Base-by-base conservation (phyloP, 768 basidiomycete species). In the Lactifluus rugatus region DNA sequence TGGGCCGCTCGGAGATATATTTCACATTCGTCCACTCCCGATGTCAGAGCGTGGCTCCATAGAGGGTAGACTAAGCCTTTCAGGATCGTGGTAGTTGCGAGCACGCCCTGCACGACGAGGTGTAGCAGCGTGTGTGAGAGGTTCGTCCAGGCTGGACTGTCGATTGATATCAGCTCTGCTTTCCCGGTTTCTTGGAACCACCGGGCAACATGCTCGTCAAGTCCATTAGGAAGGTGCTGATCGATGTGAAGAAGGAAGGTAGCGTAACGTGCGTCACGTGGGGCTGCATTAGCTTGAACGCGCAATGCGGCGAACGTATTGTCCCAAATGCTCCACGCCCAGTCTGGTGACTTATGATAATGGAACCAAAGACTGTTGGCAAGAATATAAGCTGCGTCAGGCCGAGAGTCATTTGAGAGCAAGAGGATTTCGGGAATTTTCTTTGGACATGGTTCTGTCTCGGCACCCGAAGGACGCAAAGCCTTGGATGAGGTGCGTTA, bases 261-360 rank as follows among this genome's bases (percentile, higher is more conserved):
- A 5, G 81, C 85, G 65, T 89, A 92, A 50, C 82, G 78, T 31
- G 85, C 64, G 3, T 84, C 83, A 60, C 80, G 81, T 36, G 73
- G 71, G 50, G 76, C 74, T 25, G 71, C 75, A 52, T 70, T 67
- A 7, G 67, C 57, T 45, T 87, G 75, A 67, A 86, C 84, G 44
- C 83, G 85, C 45, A 92, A 73, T 52, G 83, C 84, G 6, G 85
- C 81, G 45, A 92, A 76, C 1, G 84, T 81, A 64, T 87, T 90
- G 67, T 90, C 87, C 89, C 89, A 91, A 19, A 86, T 85, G 64
- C 84, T 85, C 81, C 82, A 85, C 2, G 80, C 87, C 87, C 89
- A 90, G 64, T 88, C 80, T 14, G 70, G 65, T 0, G 87, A 80
- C 16, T 80, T 81, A 44, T 85, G 81, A 64, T 90, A 90, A 66